These are phyloP conservation scores for Epicoccum sorghinum DNA, from an alignment of 2,329 filamentous ascomycete genomes.

Conservation along the genomic window DNA sequence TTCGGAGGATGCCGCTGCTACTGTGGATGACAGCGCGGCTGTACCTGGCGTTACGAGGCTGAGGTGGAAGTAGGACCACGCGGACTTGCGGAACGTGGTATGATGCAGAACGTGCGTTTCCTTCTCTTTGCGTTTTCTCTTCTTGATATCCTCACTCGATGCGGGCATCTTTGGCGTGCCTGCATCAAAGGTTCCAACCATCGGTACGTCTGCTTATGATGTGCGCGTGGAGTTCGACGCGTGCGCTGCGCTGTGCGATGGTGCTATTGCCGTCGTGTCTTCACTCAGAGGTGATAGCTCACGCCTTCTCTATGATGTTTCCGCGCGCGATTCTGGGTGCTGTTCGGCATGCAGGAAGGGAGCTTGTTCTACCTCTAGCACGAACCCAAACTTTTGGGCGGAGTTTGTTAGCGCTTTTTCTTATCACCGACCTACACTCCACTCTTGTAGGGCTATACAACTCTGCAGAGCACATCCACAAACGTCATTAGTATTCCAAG, in stretches of 20 bases:
- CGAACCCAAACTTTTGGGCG: constrained; percentile 25
- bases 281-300: too few relatives aligned
- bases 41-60: constrained; percentile 34
- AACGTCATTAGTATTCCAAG: too few relatives aligned
- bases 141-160: constrained; percentile 8
- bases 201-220: constrained; percentile 3
- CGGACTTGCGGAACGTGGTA: constrained; percentile 48
- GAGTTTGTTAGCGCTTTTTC: constrained; percentile 27
- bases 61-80: constrained; percentile 53
- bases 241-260: background rate
- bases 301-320: too few relatives aligned
- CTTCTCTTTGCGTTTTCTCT: constrained; percentile 27
- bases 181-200: constrained; percentile 8
- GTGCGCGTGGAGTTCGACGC: background rate
- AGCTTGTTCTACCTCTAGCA: constrained; percentile 4
- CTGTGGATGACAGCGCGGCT: constrained; percentile 3
- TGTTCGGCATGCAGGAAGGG: background rate
- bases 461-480: too few relatives aligned
- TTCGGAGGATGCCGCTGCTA: background rate
- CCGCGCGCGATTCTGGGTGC: background rate
- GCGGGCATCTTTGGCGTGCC: too few relatives aligned
- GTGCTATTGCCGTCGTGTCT: background rate
- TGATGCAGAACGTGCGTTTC: constrained; percentile 35
- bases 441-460: too few relatives aligned
- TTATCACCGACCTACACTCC: constrained; percentile 19